Evolutionary conservation across 2,329 filamentous ascomycete species (phyloP), one percentile per base, ranked within the genome.

Genomic region (Colletotrichum nymphaeae): DNA sequence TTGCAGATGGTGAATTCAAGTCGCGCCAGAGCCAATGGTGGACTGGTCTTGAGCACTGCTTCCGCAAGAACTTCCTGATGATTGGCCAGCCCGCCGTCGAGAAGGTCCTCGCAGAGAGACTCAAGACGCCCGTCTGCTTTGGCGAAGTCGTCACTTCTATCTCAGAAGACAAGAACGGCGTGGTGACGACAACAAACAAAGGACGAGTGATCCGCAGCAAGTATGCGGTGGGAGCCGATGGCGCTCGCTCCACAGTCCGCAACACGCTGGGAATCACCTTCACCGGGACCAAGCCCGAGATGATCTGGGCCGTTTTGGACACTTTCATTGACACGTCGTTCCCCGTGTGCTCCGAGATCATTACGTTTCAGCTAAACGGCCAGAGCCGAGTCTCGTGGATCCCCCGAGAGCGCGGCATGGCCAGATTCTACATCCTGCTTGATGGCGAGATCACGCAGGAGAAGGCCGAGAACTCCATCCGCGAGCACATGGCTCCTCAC

Each of bases 211-310:
- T 86, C 3, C 77, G 75, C 32, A 81, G 80, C 73, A 79, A 77
- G 26, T 90, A 87, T 66, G 83, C 84, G 4, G 82, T 89, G 3
- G 88, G 87, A 1, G 88, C 88, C 6, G 88, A 90, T 53, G 88
- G 88, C 1, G 85, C 87, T 0, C 84, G 85, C 22, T 89, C 86
- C 0, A 83, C 81, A 2, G 83, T 90, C 3, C 85, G 88, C 7
- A 78, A 76, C 3, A 73, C 79, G 0, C 79, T 86, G 1, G 79
- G 80, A 1, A 84, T 86, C 35, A 77, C 74, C 26, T 87, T 87
- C 69, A 80, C 82, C 0, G 86, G 86, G 1, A 84, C 83, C 0
- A 87, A 87, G 72, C 86, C 86, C 0, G 86, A 86, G 71, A 87
- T 88, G 86, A 78, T 84, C 1, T 87, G 86, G 86, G 83, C 85